Evolutionary conservation across 1,284 basidiomycete species (phyloP).

Genomic region (Cutaneotrichosporon mucoides): DNA sequence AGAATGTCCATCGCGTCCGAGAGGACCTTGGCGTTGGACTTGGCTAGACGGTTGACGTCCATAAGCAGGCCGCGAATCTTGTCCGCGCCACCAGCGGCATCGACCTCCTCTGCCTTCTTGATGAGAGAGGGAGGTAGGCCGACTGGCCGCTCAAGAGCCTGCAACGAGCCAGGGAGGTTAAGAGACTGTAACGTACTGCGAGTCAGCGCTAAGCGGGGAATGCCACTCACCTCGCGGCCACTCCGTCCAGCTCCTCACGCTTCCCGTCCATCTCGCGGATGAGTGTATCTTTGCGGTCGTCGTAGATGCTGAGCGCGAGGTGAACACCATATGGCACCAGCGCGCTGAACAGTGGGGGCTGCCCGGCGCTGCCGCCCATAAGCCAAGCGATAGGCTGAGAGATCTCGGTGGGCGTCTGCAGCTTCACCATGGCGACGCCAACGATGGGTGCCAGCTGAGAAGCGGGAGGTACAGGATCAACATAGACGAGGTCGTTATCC

Average conservation of each 20-base stretch:
- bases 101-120: conserved; percentile 80
- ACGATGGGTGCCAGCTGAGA: conserved; percentile 65
- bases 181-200: conserved; percentile 65
- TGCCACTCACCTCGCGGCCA: conserved; percentile 59
- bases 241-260: conserved; percentile 64
- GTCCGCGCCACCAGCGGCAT: conserved; percentile 67
- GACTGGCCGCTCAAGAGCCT: conserved; percentile 80
- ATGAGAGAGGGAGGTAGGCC: conserved; percentile 84
- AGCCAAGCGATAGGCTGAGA: conserved; percentile 55
- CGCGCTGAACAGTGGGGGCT: conserved; percentile 66
- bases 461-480: conserved; percentile 73
- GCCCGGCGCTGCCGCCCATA: conserved; percentile 52
- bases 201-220: background rate
- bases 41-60: conserved; percentile 66
- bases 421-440: conserved; percentile 66
- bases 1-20: conserved; percentile 83
- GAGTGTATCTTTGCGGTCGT: conserved; percentile 71
- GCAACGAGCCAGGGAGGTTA: conserved; percentile 78
- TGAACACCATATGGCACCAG: conserved; percentile 84
- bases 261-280: conserved; percentile 63
- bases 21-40: conserved; percentile 61
- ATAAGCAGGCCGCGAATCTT: conserved; percentile 68
- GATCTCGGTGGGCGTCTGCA: conserved; percentile 61
- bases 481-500: conserved; percentile 96
- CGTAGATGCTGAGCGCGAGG: conserved; percentile 80